phyloP scores from a whole-genome alignment of 305 asterid species.

The Fraxinus greggii region DNA sequence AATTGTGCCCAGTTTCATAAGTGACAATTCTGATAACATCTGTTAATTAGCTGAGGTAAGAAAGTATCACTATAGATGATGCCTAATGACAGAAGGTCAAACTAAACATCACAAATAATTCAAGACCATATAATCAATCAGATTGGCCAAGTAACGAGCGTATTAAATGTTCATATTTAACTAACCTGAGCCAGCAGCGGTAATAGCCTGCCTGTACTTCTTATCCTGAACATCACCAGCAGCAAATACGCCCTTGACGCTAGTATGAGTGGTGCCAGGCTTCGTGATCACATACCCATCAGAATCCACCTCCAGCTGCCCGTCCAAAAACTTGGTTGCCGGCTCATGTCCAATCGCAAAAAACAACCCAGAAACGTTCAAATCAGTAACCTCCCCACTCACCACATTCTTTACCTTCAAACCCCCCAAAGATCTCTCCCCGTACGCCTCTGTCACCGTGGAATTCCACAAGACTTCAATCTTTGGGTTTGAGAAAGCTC shows the following conservation, averaged over 20 bases:
- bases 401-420: conserved; percentile 70
- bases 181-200: conserved; percentile 96
- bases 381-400: conserved; percentile 53
- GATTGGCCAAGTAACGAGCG: background rate
- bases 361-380: conserved; percentile 72
- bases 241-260: conserved; percentile 86
- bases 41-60: background rate
- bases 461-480: conserved; percentile 81
- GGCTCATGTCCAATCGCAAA: conserved; percentile 95
- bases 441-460: conserved; percentile 70
- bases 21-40: background rate
- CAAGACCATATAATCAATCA: background rate
- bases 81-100: background rate
- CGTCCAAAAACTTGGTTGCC: conserved; percentile 80
- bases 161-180: background rate
- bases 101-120: conserved; percentile 1
- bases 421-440: conserved; percentile 61
- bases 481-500: conserved; percentile 63
- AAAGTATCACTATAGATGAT: background rate
- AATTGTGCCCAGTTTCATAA: background rate
- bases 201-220: conserved; percentile 91
- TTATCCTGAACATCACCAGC: conserved; percentile 99
- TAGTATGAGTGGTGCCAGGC: conserved; percentile 75
- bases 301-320: conserved; percentile 74
- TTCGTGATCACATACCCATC: conserved; percentile 77